A percentile compares a stretch with the other conserved stretches of the same genome.
phyloP scores from a whole-genome alignment of 768 basidiomycete genomes.

The Boletus sensibilis region DNA sequence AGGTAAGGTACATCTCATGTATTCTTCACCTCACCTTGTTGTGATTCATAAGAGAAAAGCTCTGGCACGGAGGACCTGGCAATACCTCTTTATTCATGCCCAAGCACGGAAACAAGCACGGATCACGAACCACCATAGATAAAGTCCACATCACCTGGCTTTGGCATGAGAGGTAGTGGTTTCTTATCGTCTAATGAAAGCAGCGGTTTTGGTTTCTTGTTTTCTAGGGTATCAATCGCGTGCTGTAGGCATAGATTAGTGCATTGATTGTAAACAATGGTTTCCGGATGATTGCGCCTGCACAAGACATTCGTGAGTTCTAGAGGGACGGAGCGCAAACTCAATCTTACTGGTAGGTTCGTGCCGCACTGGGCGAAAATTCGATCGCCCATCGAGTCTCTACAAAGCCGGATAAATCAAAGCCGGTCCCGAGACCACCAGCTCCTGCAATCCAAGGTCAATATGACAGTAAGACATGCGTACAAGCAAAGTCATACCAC shows the following conservation, averaged over 20 bases:
- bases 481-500: constrained; percentile 42
- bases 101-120: not conserved
- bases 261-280: constrained; percentile 64
- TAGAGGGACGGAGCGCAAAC: not conserved
- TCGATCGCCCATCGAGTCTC: constrained; percentile 71
- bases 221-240: constrained; percentile 48
- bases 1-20: not conserved
- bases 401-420: constrained; percentile 60
- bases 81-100: not conserved
- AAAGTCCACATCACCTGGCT: constrained; percentile 60
- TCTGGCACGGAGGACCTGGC: constrained; percentile 74
- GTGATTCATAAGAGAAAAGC: constrained; percentile 66
- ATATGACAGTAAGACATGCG: not conserved
- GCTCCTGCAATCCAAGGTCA: constrained; percentile 47
- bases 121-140: constrained; percentile 64
- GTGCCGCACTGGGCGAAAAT: constrained; percentile 59
- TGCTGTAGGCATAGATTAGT: constrained; percentile 58
- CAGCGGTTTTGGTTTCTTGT: constrained; percentile 40
- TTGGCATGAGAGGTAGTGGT: constrained; percentile 50
- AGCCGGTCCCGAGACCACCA: constrained; percentile 69
- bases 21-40: constrained; percentile 42
- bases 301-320: constrained; percentile 1
- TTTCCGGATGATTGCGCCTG: constrained; percentile 62
- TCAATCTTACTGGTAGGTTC: constrained; percentile 54
- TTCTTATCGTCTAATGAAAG: constrained; percentile 39